phyloP scores from a whole-genome alignment of 2,329 filamentous ascomycete species.

The Scedosporium minutisporum region DNA sequence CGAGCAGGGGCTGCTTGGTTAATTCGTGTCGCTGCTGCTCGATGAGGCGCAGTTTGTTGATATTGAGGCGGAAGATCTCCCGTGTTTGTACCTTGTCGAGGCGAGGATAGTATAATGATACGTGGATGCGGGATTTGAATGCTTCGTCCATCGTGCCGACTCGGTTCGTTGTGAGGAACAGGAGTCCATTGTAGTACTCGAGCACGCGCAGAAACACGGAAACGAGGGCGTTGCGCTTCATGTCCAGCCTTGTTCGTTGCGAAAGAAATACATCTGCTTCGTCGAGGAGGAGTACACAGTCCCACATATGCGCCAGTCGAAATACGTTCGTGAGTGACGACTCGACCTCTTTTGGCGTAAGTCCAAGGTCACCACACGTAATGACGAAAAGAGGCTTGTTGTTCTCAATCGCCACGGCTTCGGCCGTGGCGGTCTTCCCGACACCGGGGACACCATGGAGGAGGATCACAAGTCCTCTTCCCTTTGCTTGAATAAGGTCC shows the following conservation, averaged over 20 bases:
- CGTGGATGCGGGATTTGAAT: conserved; percentile 37
- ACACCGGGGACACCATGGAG: conserved; percentile 51
- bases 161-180: conserved; percentile 42
- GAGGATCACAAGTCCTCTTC: conserved; percentile 72
- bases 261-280: conserved; percentile 27
- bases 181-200: conserved; percentile 36
- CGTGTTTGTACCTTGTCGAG: conserved; percentile 26
- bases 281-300: conserved; percentile 19
- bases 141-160: conserved; percentile 39
- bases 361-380: conserved; percentile 56
- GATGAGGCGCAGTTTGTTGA: conserved; percentile 25
- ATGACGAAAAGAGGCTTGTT: conserved; percentile 77
- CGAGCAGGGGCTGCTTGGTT: conserved; percentile 23
- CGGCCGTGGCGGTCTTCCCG: conserved; percentile 36
- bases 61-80: conserved; percentile 31
- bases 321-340: conserved; percentile 67
- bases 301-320: conserved; percentile 15
- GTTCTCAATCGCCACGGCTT: conserved; percentile 67
- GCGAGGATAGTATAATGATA: conserved; percentile 32
- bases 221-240: conserved; percentile 26
- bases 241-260: conserved; percentile 13
- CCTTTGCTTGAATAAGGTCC: conserved; percentile 74
- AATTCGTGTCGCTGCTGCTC: conserved; percentile 23
- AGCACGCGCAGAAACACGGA: conserved; percentile 35
- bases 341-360: conserved; percentile 49